phyloP scores from a whole-genome alignment of 2,329 filamentous ascomycete species.

The Cladorrhinum sp. region DNA sequence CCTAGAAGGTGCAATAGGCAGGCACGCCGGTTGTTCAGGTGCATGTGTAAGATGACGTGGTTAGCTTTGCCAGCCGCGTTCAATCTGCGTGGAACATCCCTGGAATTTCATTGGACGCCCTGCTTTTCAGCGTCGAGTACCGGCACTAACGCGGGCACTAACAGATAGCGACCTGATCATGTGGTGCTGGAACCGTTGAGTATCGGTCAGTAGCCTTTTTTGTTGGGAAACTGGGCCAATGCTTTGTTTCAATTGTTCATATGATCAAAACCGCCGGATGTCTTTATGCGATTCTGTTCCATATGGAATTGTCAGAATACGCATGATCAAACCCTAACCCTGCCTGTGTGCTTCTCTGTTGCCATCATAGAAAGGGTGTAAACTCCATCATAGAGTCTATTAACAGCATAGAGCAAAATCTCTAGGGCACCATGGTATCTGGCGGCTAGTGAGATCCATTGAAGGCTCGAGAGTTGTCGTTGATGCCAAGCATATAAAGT shows the following conservation, averaged over 20 bases:
- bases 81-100: not conserved
- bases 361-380: not conserved
- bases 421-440: not conserved
- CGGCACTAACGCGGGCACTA: not conserved
- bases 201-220: no score
- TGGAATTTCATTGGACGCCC: constrained; percentile 1
- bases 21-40: not conserved
- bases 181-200: not conserved
- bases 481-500: not conserved
- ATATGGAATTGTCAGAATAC: no score
- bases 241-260: not conserved
- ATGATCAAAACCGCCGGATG: not conserved
- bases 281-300: no score
- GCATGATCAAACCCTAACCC: not conserved
- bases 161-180: not conserved
- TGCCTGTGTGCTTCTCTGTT: not conserved
- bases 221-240: not conserved
- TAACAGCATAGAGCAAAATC: no score
- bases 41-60: constrained; percentile 4
- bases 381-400: not conserved
- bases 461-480: not conserved
- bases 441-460: not conserved
- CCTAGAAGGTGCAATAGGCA: not conserved
- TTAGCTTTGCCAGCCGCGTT: not conserved
- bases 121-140: not conserved